phyloP scores from a whole-genome alignment of 805 yeast genomes.

The Myxozyma sirexii region DNA sequence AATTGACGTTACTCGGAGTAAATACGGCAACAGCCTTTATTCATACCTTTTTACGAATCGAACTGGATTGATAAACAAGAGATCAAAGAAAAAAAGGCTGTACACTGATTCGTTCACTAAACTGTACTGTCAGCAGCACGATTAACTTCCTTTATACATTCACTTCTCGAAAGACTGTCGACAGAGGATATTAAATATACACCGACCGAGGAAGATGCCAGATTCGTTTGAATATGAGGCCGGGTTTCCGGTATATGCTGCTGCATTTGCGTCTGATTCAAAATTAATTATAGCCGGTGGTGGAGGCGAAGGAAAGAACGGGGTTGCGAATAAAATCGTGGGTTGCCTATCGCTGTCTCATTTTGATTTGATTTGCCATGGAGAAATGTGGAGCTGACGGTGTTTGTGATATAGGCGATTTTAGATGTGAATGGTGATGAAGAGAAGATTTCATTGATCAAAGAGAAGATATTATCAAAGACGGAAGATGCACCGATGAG shows the following conservation, averaged over 20 bases:
- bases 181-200: too few relatives aligned
- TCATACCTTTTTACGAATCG: too few relatives aligned
- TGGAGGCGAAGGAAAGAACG: slow-evolving; percentile 92
- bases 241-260: slow-evolving; percentile 70
- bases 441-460: slow-evolving; percentile 27
- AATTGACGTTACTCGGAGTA: too few relatives aligned
- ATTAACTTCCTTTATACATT: too few relatives aligned
- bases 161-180: too few relatives aligned
- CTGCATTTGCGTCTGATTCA: slow-evolving; percentile 64
- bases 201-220: slow-evolving; percentile 3
- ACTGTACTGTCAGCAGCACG: too few relatives aligned
- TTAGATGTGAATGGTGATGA: slow-evolving; percentile 59
- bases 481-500: slow-evolving; percentile 87
- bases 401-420: slow-evolving; percentile 57
- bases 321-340: slow-evolving; percentile 75
- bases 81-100: too few relatives aligned
- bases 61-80: too few relatives aligned
- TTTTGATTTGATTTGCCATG: neutral
- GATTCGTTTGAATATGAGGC: slow-evolving; percentile 31
- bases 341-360: slow-evolving; percentile 22
- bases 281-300: slow-evolving; percentile 84
- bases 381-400: too few relatives aligned
- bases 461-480: slow-evolving; percentile 38
- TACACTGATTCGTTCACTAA: too few relatives aligned
- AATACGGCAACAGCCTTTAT: too few relatives aligned